These are phyloP conservation scores for Lipomyces lipofer DNA, from an alignment of 805 yeast species.

Conservation along the genomic window DNA sequence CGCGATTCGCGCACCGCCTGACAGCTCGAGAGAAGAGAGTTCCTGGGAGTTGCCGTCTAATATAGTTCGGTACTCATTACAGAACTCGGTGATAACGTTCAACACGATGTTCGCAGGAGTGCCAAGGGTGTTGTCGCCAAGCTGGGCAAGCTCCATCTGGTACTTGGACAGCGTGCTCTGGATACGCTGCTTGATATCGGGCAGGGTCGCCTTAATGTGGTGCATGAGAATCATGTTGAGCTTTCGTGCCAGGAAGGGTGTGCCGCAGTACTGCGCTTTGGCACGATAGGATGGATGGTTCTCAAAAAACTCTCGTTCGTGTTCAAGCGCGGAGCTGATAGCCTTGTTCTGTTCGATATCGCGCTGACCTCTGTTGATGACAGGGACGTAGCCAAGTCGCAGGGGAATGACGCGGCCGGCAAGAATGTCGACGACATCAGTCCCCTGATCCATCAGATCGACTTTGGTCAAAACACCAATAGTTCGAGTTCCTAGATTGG, in stretches of 20 bases:
- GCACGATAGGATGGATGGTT: constrained; percentile 87
- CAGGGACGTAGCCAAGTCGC: constrained; percentile 95
- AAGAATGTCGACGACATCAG: constrained; percentile 92
- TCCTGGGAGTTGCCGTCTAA: constrained; percentile 92
- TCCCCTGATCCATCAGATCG: constrained; percentile 97
- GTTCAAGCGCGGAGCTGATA: constrained; percentile 79
- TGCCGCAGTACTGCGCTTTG: constrained; percentile 95
- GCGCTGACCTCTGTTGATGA: constrained; percentile 93
- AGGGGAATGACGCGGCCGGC: constrained; percentile 95
- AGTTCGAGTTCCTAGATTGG: constrained; percentile 54
- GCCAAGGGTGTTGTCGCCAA: constrained; percentile 70
- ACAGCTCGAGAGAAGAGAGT: constrained; percentile 80
- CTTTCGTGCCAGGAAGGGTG: constrained; percentile 94
- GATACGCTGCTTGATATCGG: constrained; percentile 89
- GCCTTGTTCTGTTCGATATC: constrained; percentile 89
- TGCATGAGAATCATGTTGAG: constrained; percentile 82
- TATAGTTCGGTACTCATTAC: constrained; percentile 87
- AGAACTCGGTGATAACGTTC: constrained; percentile 86
- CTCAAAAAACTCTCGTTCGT: constrained; percentile 81
- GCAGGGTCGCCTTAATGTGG: constrained; percentile 84
- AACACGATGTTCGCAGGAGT: constrained; percentile 87
- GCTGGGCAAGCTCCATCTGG: constrained; percentile 68
- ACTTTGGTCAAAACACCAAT: constrained; percentile 96
- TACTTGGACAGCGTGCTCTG: constrained; percentile 83
- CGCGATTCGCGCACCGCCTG: constrained; percentile 97